Conservation (phyloP, 208 protist genomes). For the Trypanosoma theileri region DNA sequence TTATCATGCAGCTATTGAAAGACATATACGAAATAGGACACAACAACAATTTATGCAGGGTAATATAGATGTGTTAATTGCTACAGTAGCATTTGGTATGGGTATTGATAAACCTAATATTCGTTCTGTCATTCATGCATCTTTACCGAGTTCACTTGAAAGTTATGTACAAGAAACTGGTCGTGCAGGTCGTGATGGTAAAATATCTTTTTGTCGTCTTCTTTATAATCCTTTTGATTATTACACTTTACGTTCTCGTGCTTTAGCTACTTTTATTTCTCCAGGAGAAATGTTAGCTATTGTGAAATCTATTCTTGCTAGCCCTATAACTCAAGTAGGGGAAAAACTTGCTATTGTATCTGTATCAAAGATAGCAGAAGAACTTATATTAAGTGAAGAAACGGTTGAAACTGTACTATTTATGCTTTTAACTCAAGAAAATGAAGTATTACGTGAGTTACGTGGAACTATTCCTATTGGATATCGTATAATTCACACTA, state of each 20-base stretch:
- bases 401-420: slow-evolving; percentile 84
- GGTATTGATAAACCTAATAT: slow-evolving; percentile 98
- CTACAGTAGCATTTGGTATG: slow-evolving; percentile 98
- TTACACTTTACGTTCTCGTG: slow-evolving; percentile 89
- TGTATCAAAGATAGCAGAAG: slow-evolving; percentile 45
- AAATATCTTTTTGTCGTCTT: slow-evolving; percentile 64
- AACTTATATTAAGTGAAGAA: slow-evolving; percentile 66
- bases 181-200: slow-evolving; percentile 94
- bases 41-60: slow-evolving; percentile 88
- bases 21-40: slow-evolving; percentile 43
- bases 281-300: slow-evolving; percentile 56
- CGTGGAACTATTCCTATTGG: slow-evolving; percentile 45
- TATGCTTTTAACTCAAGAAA: slow-evolving; percentile 43
- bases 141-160: slow-evolving; percentile 95
- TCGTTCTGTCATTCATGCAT: slow-evolving; percentile 96
- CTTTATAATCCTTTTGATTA: slow-evolving; percentile 94
- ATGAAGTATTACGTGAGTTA: slow-evolving; percentile 39
- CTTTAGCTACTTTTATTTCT: slow-evolving; percentile 57
- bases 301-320: slow-evolving; percentile 45
- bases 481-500: slow-evolving; percentile 35
- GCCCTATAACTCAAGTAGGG: slow-evolving; percentile 44
- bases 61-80: slow-evolving; percentile 91
- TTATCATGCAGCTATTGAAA: slow-evolving; percentile 80
- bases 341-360: slow-evolving; percentile 63
- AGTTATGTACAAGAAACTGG: slow-evolving; percentile 98